Evolutionary conservation across 441 rosid species (phyloP).

Genomic region (Erysimum cheiri): DNA sequence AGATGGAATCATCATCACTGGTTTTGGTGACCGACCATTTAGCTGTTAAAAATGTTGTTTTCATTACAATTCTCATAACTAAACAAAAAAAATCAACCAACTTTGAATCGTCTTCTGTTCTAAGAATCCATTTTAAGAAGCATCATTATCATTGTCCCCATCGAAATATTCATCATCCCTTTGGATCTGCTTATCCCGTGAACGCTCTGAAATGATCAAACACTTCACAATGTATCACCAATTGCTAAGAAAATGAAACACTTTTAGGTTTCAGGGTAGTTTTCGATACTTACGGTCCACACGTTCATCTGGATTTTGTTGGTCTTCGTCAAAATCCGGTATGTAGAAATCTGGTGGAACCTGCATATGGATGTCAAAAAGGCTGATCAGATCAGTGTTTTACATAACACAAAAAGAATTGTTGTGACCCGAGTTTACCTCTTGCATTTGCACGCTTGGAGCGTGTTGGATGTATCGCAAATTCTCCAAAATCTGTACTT

Average conservation of each 20-base stretch:
- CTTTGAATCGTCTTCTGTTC: neutral
- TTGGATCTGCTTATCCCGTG: slow-evolving; percentile 88
- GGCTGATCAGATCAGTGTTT: neutral
- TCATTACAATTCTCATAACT: slow-evolving; percentile 9
- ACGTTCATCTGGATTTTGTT: slow-evolving; percentile 88
- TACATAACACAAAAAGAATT: neutral
- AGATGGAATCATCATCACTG: neutral
- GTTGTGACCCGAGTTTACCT: slow-evolving; percentile 55
- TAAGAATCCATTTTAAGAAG: slow-evolving; percentile 50
- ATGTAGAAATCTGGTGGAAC: slow-evolving; percentile 96
- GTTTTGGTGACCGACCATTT: neutral
- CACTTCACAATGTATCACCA: neutral
- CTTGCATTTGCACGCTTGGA: slow-evolving; percentile 96
- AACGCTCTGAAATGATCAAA: slow-evolving; percentile 63
- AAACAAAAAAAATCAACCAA: neutral
- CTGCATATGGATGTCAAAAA: slow-evolving; percentile 42
- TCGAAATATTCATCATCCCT: slow-evolving; percentile 90
- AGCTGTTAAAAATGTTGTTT: neutral
- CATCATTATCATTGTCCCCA: slow-evolving; percentile 90
- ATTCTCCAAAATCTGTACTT: slow-evolving; percentile 90
- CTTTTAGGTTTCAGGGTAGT: neutral
- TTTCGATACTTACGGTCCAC: slow-evolving; percentile 71
- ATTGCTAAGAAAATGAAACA: neutral
- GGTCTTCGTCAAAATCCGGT: slow-evolving; percentile 94
- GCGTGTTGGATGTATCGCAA: slow-evolving; percentile 93